Evolutionary conservation across 2,329 filamentous ascomycete genomes (phyloP), one percentile per base, ranked within the genome.

Genomic region (Phialophora expanda): DNA sequence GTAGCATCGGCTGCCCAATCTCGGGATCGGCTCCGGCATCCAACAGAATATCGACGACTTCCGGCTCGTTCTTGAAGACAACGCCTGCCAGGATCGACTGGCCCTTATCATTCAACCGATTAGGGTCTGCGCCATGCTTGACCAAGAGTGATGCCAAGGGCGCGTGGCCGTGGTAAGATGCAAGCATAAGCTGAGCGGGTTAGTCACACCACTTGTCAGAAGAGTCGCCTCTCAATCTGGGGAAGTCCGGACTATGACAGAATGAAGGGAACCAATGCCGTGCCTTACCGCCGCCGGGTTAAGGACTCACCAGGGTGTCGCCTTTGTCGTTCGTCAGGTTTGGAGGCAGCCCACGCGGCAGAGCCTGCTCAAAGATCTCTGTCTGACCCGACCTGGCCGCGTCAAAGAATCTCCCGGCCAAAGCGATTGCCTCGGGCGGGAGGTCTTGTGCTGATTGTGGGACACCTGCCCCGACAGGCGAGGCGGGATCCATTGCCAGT

Each of bases 281-380:
- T 12, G 22, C 28, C 3, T 14, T 41, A 8, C 57, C 9, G 20
- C 11, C 24, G 14, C 26, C 17, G 17, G 30, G 30, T 17, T 17
- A 7, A 41, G 24, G 12, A 70, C 81, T 51, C 80, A 87, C 85
- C 66, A 92, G 76, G n/a, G 85, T 90, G 74, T 92, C 89, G 56
- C 89, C 90, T 69, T 90, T 89, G 57, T 89, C 84, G 72, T 92
- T 91, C 24, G 88, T 90, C 76, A 92, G 80, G 72, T 91, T 91
- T 1, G 85, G 80, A 0, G 89, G 89, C 28, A 92, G 79, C 1
- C 90, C 89, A 1, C 86, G 86, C 1, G 83, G 80, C 44, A 92
- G 76, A 56, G 89, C 89, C 75, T 88, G 84, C 50, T 82, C 74
- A n/a, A 92, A 85, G 12, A 86, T 76, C 4, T 83, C 74, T 2